These are phyloP conservation scores for Limtongia smithiae DNA, from an alignment of 805 yeast genomes.

Conservation along the genomic window DNA sequence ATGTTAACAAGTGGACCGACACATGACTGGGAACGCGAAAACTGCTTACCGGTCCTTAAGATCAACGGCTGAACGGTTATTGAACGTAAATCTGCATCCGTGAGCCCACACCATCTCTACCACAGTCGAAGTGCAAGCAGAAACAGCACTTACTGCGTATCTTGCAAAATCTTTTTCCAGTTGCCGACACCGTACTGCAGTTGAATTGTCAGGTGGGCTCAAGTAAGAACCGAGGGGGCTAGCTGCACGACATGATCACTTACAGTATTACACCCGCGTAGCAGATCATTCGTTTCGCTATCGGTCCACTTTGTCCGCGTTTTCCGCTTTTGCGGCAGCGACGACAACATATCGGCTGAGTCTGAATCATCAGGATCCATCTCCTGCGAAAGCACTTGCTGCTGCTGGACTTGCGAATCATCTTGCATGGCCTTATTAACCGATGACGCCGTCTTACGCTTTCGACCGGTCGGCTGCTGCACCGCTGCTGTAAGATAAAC, in stretches of 20 bases:
- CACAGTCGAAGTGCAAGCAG: not conserved
- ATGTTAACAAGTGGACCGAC: not conserved
- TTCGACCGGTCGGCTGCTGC: conserved; percentile 5
- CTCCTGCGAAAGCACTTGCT: conserved; percentile 7
- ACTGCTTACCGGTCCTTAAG: conserved; percentile 37
- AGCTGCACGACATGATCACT: not conserved
- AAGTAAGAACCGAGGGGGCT: too few relatives aligned
- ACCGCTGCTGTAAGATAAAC: not conserved
- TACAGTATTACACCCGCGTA: conserved; percentile 43
- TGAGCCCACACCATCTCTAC: not conserved
- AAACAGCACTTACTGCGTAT: conserved; percentile 31
- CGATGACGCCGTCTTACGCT: not conserved
- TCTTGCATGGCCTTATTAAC: not conserved
- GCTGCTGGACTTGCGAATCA: conserved; percentile 1
- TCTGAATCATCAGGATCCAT: too few relatives aligned
- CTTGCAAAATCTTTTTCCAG: conserved; percentile 47
- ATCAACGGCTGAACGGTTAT: conserved; percentile 46
- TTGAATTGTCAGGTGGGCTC: too few relatives aligned
- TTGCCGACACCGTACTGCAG: conserved; percentile 37
- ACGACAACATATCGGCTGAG: not conserved
- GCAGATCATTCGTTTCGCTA: conserved; percentile 42
- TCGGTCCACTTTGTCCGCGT: conserved; percentile 41
- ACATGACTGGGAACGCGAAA: not conserved
- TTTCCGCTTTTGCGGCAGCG: conserved; percentile 25
- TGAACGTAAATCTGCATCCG: conserved; percentile 36